These are phyloP conservation scores for Tetrahymena malaccensis DNA, from an alignment of 73 alveolate species.

Conservation along the genomic window DNA sequence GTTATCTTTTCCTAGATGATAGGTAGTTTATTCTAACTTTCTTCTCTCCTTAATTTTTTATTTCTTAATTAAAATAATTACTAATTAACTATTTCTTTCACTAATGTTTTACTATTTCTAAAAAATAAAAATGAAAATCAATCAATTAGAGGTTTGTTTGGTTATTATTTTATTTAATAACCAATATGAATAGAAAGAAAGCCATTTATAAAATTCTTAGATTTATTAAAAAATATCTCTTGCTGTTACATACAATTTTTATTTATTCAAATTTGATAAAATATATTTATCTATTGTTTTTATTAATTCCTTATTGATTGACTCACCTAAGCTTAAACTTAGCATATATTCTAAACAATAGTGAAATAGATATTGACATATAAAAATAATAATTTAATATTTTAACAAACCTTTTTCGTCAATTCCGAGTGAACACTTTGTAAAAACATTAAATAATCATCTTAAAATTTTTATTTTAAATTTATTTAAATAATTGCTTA, in stretches of 20 bases:
- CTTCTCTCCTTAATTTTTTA: background rate
- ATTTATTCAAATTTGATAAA: background rate
- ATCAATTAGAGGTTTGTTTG: background rate
- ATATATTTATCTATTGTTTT: background rate
- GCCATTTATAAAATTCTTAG: background rate
- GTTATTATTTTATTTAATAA: background rate
- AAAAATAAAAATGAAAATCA: background rate
- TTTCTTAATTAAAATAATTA: background rate
- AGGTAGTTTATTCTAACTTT: background rate
- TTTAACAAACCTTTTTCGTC: too few species aligned
- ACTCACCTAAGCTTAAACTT: too few species aligned
- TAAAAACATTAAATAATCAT: too few species aligned
- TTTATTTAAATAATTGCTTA: too few species aligned
- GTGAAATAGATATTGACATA: too few species aligned
- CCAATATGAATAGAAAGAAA: background rate
- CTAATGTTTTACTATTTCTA: background rate
- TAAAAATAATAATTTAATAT: too few species aligned
- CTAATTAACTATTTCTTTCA: background rate
- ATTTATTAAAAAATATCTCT: background rate
- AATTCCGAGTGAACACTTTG: too few species aligned
- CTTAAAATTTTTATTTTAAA: too few species aligned
- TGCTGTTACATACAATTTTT: background rate
- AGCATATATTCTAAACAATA: too few species aligned
- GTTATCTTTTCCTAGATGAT: background rate
- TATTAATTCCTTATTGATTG: too few species aligned